Evolutionary conservation across 1,139 yeast genomes (phyloP), one percentile per base, ranked within the genome.

Genomic region (Meyerozyma carpophila): DNA sequence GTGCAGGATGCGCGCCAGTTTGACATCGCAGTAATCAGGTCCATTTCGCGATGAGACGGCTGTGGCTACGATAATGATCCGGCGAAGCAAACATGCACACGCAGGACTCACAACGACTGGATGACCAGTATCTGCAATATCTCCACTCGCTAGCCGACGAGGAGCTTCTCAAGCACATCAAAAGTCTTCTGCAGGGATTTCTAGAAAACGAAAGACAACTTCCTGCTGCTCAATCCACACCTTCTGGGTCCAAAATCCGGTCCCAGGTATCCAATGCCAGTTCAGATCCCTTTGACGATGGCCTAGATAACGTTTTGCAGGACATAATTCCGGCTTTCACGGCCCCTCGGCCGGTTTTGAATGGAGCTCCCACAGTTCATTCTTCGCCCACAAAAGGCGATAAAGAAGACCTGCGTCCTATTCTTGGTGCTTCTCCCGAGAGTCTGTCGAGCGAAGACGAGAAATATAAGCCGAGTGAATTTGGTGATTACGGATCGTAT

Each of bases 401-500:
- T 3, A 21, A 21, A 5, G 6, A 21, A 21, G 24, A 16, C 2
- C 18, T 16, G 18, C 3, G 18, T 3, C 18, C 18, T 3, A 16
- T 16, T 16, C 36, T 25, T 13, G 44, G 41, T 5, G 49, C 41
- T n/a, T 25, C 32, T 8, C 29, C 34, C n/a, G 38, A 37, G 6
- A 41, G 34, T 10, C 13, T 21, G 5, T 18, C 37, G 9, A 32
- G 41, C 5, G 43, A 40, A 9, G 41, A 36, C 27, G 32, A 39
- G 5, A 39, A 27, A 16, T 27, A 26, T 1, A 68, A 68, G 10
- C 54, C 53, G 7, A 77, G 76, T 44, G 68, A 65, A n/a, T 87
- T 84, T 67, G 90, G 88, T 5, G 91, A 81, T 49, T 86, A 79
- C 57, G 79, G 65, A 5, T 68, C 79, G 1, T 91, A 91, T 56